Evolutionary conservation across 768 basidiomycete species (phyloP), one percentile per base, ranked within the genome.

Genomic region (Mrakia blollopis): DNA sequence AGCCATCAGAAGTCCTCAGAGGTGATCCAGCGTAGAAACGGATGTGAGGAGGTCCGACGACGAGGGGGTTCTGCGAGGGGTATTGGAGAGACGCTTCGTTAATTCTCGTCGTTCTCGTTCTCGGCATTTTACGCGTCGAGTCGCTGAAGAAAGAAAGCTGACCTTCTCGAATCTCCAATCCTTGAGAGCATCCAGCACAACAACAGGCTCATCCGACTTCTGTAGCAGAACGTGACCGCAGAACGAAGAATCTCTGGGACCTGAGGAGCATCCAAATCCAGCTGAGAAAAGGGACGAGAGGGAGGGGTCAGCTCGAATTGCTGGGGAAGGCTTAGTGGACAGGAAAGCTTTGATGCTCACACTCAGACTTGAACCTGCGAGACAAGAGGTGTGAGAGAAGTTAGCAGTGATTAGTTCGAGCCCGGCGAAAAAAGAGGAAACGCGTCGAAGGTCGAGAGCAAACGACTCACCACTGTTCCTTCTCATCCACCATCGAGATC

Each of bases 211-310:
- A 78, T 92, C 92, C 75, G 80, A 80, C 52, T 82, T 87, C 82
- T 92, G 91, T 50, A 97, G 83, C 54, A 98, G 90, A 25, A 90
- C 85, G 82, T 97, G 95, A 25, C 88, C 90, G 82, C 92, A 93
- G 76, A 97, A 89, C n/a, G 90, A 92, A 69, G 87, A 86, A 30
- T 87, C 85, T 69, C 92, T 85, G 50, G 88, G 83, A 78, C 85
- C 86, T 73, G 52, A 0, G 0, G 72, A 44, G 18, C n/a, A 25
- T 4, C 52, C 37, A 11, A 73, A 32, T 0, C 76, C 76, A n/a
- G 41, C 71, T 72, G 60, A 44, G 37, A 54, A 5, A 21, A n/a
- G 62, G 16, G 30, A 63, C 39, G 57, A n/a, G 21, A 35, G 39
- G 10, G n/a, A 28, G 16, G 18, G 21, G 35, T 6, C 52, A 11